These are phyloP conservation scores for Sphenostylis stenocarpa DNA, from an alignment of 306 rosid species.

Conservation along the genomic window DNA sequence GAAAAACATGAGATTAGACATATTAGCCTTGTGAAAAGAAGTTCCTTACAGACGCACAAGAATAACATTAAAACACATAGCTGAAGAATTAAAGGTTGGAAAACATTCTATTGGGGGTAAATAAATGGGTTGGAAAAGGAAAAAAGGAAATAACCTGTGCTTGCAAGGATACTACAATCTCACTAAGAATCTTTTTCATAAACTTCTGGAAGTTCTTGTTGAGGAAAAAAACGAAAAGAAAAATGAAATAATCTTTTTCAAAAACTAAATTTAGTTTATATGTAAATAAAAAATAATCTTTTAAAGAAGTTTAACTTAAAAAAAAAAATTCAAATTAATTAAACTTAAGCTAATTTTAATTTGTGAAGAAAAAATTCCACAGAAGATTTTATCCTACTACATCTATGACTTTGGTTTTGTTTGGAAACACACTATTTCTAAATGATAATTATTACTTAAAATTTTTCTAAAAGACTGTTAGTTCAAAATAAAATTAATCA, in stretches of 20 bases:
- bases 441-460: too few relatives aligned
- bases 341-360: too few relatives aligned
- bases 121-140: neutral
- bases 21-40: neutral
- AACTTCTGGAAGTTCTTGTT: too few relatives aligned
- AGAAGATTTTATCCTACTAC: too few relatives aligned
- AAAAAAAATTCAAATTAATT: too few relatives aligned
- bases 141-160: neutral
- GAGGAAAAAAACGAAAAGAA: too few relatives aligned
- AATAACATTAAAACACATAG: neutral
- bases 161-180: slow-evolving; percentile 1
- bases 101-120: neutral
- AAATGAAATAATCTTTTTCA: too few relatives aligned
- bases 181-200: neutral
- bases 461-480: neutral
- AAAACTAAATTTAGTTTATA: too few relatives aligned
- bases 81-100: neutral
- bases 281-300: too few relatives aligned
- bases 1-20: neutral
- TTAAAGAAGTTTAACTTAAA: too few relatives aligned
- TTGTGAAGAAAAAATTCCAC: neutral
- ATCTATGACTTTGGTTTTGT: neutral
- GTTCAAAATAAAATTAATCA: neutral
- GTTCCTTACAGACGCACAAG: neutral
- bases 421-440: neutral